Conservation (phyloP, 1,284 basidiomycete genomes). For the Agaricales sp. region DNA sequence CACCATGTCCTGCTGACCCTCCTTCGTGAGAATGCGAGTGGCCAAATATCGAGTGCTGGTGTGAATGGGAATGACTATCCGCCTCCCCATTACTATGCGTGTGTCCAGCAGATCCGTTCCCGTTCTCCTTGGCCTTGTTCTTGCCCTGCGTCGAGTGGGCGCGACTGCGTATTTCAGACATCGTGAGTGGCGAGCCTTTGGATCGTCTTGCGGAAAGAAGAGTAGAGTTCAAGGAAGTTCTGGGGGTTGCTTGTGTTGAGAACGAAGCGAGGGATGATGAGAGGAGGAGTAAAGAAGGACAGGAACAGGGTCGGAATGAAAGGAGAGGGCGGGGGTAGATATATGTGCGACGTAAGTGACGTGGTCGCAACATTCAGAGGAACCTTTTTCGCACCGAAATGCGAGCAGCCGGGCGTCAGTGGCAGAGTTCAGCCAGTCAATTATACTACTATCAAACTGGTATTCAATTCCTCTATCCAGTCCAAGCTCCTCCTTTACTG, state of each 20-base stretch:
- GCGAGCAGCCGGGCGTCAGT: constrained; percentile 4
- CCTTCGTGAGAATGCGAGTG: constrained; percentile 49
- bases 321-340: constrained; percentile 9
- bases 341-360: constrained; percentile 14
- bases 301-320: constrained; percentile 1
- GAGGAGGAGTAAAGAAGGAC: not conserved
- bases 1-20: constrained; percentile 54
- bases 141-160: constrained; percentile 3
- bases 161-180: not conserved
- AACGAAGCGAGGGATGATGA: not conserved
- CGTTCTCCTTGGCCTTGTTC: constrained; percentile 4
- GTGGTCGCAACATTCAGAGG: not conserved
- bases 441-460: not conserved
- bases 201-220: not conserved
- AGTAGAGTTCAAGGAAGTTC: not conserved
- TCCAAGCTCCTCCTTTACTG: not conserved
- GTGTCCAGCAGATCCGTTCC: constrained; percentile 18
- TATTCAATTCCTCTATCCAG: not conserved
- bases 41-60: too few species aligned
- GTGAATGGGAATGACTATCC: constrained; percentile 39
- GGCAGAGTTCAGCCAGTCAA: not conserved
- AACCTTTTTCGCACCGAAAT: not conserved
- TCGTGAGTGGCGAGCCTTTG: not conserved
- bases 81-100: constrained; percentile 16
- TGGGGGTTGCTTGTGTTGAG: not conserved